These are phyloP conservation scores for Xylaria flabelliformis DNA, from an alignment of 495 filamentous ascomycete genomes.

Conservation along the genomic window DNA sequence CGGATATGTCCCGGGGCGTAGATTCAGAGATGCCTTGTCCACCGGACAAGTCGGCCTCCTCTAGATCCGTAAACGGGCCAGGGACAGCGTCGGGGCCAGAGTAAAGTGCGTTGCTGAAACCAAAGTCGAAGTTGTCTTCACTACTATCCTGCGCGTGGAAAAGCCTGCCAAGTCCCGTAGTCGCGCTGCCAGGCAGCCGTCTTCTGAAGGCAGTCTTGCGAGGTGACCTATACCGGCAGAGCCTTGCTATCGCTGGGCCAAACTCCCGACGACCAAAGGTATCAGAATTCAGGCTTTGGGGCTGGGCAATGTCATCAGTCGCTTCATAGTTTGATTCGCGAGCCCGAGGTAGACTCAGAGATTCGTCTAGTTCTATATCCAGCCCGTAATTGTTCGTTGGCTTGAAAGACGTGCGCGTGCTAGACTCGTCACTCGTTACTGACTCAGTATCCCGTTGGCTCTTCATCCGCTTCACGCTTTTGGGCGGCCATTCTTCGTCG, in stretches of 20 bases:
- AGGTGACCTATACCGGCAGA: constrained; percentile 11
- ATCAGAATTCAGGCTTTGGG: neutral
- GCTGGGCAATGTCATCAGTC: neutral
- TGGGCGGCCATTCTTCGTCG: neutral
- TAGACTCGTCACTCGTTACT: neutral
- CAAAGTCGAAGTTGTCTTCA: neutral
- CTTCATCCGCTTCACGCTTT: neutral
- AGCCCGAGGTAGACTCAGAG: neutral
- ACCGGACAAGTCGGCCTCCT: neutral
- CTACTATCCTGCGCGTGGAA: neutral
- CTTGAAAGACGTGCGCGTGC: neutral
- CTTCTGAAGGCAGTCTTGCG: constrained; percentile 9
- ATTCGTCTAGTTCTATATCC: neutral
- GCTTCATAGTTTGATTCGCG: neutral
- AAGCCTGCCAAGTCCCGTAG: constrained; percentile 8
- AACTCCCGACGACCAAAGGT: neutral
- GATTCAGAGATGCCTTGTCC: neutral
- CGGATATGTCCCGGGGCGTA: neutral
- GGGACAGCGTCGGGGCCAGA: constrained; percentile 19
- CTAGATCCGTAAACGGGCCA: constrained; percentile 23
- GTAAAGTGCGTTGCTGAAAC: constrained; percentile 16
- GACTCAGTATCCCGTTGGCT: neutral
- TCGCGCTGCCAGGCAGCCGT: neutral
- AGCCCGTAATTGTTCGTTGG: neutral
- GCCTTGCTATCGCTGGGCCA: constrained; percentile 6